These are phyloP conservation scores for Hymenoscyphus linearis DNA, from an alignment of 2,329 filamentous ascomycete genomes.

Conservation along the genomic window DNA sequence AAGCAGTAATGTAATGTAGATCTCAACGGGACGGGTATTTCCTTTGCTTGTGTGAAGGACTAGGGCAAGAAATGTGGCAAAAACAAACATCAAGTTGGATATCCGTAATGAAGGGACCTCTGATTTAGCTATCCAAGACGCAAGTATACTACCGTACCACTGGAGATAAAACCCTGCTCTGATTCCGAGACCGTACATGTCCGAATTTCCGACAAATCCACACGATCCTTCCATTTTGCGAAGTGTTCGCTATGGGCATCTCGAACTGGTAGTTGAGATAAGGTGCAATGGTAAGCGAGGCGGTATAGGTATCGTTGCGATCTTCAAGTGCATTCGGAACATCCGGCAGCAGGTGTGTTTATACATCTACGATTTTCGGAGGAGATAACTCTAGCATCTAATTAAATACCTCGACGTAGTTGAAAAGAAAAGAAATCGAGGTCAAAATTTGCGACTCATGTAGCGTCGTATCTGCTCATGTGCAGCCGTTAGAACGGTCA, in stretches of 20 bases:
- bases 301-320: neutral
- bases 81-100: constrained; percentile 13
- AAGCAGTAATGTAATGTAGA: constrained; percentile 15
- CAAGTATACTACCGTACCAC: constrained; percentile 16
- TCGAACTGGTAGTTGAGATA: neutral
- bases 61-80: constrained; percentile 13
- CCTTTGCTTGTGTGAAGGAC: constrained; percentile 9
- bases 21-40: constrained; percentile 12
- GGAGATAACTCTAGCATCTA: too few relatives aligned
- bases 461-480: too few relatives aligned
- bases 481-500: too few relatives aligned
- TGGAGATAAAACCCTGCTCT: constrained; percentile 18
- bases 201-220: constrained; percentile 26
- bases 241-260: neutral
- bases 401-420: too few relatives aligned
- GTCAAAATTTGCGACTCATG: too few relatives aligned
- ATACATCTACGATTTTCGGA: too few relatives aligned
- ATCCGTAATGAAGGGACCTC: constrained; percentile 11
- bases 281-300: neutral
- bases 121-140: constrained; percentile 10
- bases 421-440: too few relatives aligned
- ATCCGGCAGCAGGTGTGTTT: too few relatives aligned
- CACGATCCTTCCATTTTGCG: constrained; percentile 2
- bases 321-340: too few relatives aligned
- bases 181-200: constrained; percentile 24